phyloP scores from a whole-genome alignment of 345 rosid species.

The Rhizophora mangle region DNA sequence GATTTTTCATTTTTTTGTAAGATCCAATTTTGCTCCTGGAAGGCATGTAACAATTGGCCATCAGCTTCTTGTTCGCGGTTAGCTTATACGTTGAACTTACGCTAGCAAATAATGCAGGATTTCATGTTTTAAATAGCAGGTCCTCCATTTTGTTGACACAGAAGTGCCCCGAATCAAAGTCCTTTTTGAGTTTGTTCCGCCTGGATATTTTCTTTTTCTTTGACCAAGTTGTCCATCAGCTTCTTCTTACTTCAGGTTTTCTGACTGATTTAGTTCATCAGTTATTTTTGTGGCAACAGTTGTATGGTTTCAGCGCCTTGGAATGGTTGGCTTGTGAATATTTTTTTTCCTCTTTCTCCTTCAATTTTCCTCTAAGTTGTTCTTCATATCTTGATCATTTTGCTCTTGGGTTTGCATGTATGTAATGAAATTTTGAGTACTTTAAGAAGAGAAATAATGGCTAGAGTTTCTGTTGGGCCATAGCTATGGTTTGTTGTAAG shows the following conservation, averaged over 20 bases:
- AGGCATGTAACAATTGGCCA: conserved; percentile 18
- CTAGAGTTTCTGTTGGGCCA: conserved; percentile 13
- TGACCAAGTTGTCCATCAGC: neutral
- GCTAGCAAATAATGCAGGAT: conserved; percentile 30
- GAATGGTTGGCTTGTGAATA: too few relatives aligned
- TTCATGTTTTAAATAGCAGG: conserved; percentile 34
- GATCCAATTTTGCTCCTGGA: conserved; percentile 4
- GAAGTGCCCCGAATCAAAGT: conserved; percentile 30
- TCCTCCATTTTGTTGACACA: conserved; percentile 2
- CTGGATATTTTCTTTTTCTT: neutral
- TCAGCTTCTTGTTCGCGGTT: neutral
- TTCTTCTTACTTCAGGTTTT: neutral
- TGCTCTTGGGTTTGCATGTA: neutral
- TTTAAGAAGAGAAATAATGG: neutral
- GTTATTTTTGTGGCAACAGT: conserved; percentile 22
- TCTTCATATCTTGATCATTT: neutral
- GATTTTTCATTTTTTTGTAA: neutral
- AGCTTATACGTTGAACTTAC: conserved; percentile 2
- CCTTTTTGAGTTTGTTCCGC: neutral
- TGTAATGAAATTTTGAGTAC: conserved; percentile 6
- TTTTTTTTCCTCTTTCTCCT: too few relatives aligned
- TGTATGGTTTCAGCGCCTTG: conserved; percentile 44
- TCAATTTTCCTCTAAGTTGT: neutral
- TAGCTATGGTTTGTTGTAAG: neutral
- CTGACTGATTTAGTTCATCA: conserved; percentile 12